These are phyloP conservation scores for Candida berthetii DNA, from an alignment of 805 yeast genomes.

Conservation along the genomic window DNA sequence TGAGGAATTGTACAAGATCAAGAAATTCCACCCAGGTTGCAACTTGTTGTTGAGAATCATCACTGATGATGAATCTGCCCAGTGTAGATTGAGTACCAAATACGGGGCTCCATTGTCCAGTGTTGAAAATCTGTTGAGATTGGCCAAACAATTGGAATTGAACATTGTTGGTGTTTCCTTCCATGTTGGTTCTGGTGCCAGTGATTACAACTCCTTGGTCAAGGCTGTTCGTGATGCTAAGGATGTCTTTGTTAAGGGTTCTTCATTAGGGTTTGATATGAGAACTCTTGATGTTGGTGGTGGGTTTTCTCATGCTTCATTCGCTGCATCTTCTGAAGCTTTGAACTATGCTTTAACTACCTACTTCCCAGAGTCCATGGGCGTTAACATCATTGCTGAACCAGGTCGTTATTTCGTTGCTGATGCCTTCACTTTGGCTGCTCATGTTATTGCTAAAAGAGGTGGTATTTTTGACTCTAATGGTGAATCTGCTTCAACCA, in stretches of 20 bases:
- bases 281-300: slow-evolving; percentile 84
- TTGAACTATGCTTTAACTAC: slow-evolving; percentile 49
- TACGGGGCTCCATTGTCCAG: slow-evolving; percentile 71
- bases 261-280: slow-evolving; percentile 39
- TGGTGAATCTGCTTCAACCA: slow-evolving; percentile 35
- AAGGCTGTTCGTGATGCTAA: slow-evolving; percentile 72
- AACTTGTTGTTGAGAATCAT: slow-evolving; percentile 71
- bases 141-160: slow-evolving; percentile 57
- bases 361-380: slow-evolving; percentile 47
- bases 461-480: slow-evolving; percentile 26
- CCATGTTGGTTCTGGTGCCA: slow-evolving; percentile 94
- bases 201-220: slow-evolving; percentile 57
- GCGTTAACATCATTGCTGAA: slow-evolving; percentile 70
- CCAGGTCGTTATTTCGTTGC: slow-evolving; percentile 92
- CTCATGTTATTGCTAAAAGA: slow-evolving; percentile 83
- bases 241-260: slow-evolving; percentile 56
- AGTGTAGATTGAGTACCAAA: slow-evolving; percentile 81
- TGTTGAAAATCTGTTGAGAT: slow-evolving; percentile 48
- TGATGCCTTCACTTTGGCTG: slow-evolving; percentile 76
- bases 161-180: slow-evolving; percentile 82
- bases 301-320: slow-evolving; percentile 69
- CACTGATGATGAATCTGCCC: slow-evolving; percentile 86
- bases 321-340: slow-evolving; percentile 50
- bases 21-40: slow-evolving; percentile 61
- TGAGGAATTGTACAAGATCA: slow-evolving; percentile 76